Conservation (phyloP, 768 basidiomycete species). For the Podaxis sp. region DNA sequence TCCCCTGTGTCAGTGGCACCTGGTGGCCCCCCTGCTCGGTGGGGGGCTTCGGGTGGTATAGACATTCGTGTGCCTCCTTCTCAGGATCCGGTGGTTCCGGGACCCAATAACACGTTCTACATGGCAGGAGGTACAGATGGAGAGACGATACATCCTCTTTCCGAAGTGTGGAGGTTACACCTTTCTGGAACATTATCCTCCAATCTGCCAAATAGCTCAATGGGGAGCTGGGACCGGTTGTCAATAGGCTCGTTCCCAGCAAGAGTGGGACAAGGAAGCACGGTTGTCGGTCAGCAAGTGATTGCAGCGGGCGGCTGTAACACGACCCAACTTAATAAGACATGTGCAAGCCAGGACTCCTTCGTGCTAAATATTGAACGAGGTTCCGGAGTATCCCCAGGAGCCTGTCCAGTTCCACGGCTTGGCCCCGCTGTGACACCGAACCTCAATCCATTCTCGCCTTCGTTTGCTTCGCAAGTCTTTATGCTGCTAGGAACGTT, state of each 20-base stretch:
- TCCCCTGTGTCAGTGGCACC: slow-evolving; percentile 52
- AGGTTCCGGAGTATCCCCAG: slow-evolving; percentile 36
- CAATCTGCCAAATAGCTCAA: slow-evolving; percentile 52
- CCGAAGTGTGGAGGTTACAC: slow-evolving; percentile 71
- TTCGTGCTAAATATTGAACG: slow-evolving; percentile 52
- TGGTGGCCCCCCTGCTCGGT: slow-evolving; percentile 60
- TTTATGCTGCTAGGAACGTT: slow-evolving; percentile 72
- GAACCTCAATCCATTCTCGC: slow-evolving; percentile 57
- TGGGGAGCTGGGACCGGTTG: slow-evolving; percentile 61
- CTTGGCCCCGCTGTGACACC: slow-evolving; percentile 57
- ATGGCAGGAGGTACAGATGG: slow-evolving; percentile 70
- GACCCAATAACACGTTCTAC: slow-evolving; percentile 73
- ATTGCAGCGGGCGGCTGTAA: slow-evolving; percentile 66
- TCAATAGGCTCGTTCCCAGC: slow-evolving; percentile 39
- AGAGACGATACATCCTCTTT: slow-evolving; percentile 42
- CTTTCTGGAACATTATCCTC: slow-evolving; percentile 72
- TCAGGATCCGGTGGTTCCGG: slow-evolving; percentile 43
- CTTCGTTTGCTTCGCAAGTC: slow-evolving; percentile 61
- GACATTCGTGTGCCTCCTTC: slow-evolving; percentile 51
- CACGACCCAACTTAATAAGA: slow-evolving; percentile 36
- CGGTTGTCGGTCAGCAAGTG: slow-evolving; percentile 53
- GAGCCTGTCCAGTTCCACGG: slow-evolving; percentile 65
- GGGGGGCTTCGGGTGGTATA: slow-evolving; percentile 74
- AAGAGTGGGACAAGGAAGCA: slow-evolving; percentile 53
- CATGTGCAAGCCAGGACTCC: slow-evolving; percentile 61